Percentiles rank a stretch among this genome's conserved stretches.
Evolutionary conservation across 1,139 yeast species (phyloP).

Genomic region (Zygosaccharomyces pseudobailii): DNA sequence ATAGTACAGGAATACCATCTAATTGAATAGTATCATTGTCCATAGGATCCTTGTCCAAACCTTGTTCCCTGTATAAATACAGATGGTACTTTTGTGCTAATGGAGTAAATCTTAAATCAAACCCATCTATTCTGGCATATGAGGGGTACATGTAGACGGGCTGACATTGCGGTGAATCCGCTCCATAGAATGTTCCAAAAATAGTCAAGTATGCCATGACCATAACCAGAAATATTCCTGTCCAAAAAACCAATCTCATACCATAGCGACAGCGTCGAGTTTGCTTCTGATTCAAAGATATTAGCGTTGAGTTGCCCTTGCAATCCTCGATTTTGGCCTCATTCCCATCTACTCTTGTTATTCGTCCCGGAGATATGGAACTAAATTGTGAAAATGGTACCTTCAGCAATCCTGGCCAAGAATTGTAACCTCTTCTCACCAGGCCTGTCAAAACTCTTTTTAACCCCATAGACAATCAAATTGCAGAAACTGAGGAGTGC

Average conservation of each 20-base stretch:
- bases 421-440: slow-evolving; percentile 1
- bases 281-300: slow-evolving; percentile 1
- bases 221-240: slow-evolving; percentile 17
- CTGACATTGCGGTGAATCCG: slow-evolving; percentile 49
- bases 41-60: slow-evolving; percentile 55
- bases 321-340: neutral
- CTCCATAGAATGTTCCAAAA: slow-evolving; percentile 28
- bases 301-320: neutral
- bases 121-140: slow-evolving; percentile 65
- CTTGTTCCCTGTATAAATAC: slow-evolving; percentile 74
- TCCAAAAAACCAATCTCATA: slow-evolving; percentile 7
- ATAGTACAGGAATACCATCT: slow-evolving; percentile 80
- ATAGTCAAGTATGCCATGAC: slow-evolving; percentile 10
- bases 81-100: slow-evolving; percentile 77
- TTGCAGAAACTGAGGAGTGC: neutral
- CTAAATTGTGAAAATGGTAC: neutral
- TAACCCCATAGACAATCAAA: slow-evolving; percentile 7
- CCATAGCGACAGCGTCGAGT: neutral
- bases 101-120: slow-evolving; percentile 65
- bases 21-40: slow-evolving; percentile 40
- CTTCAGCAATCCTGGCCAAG: neutral
- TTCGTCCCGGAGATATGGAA: neutral
- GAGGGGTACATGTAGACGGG: slow-evolving; percentile 72
- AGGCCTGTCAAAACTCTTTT: slow-evolving; percentile 5
- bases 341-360: neutral